Evolutionary conservation across 768 basidiomycete species (phyloP).

Genomic region (Termitomyces sp.): DNA sequence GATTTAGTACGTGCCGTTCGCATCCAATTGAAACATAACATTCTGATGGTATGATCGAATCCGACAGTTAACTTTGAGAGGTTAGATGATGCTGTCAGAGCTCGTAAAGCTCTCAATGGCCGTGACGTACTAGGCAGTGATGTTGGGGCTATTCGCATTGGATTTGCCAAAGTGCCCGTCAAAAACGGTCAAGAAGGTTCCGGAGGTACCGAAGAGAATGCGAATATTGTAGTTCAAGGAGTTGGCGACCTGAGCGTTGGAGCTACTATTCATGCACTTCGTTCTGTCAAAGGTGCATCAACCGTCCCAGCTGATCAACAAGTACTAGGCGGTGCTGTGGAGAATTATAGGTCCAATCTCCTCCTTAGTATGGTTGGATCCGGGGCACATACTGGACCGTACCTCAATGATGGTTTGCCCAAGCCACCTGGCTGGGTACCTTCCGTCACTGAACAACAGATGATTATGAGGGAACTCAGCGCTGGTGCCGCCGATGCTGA

Average conservation of each 20-base stretch:
- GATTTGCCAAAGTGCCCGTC: slow-evolving; percentile 94
- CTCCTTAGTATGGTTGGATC: slow-evolving; percentile 84
- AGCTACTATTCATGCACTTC: slow-evolving; percentile 81
- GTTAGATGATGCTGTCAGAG: slow-evolving; percentile 92
- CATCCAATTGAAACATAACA: slow-evolving; percentile 2
- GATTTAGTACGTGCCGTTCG: slow-evolving; percentile 54
- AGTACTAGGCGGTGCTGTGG: slow-evolving; percentile 83
- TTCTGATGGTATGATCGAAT: slow-evolving; percentile 9
- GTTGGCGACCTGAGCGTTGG: slow-evolving; percentile 83
- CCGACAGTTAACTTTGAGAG: slow-evolving; percentile 90
- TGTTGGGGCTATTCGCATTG: slow-evolving; percentile 94
- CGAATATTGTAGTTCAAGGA: slow-evolving; percentile 68
- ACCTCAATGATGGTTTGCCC: slow-evolving; percentile 46
- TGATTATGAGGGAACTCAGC: slow-evolving; percentile 93
- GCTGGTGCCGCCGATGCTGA: slow-evolving; percentile 74
- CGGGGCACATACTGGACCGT: slow-evolving; percentile 57
- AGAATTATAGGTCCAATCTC: slow-evolving; percentile 93
- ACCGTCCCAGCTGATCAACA: slow-evolving; percentile 93
- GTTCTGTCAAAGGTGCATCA: slow-evolving; percentile 86
- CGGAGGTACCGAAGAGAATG: slow-evolving; percentile 54
- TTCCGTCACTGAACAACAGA: slow-evolving; percentile 89
- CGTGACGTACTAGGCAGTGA: slow-evolving; percentile 95
- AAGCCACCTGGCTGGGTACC: slow-evolving; percentile 66
- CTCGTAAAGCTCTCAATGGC: slow-evolving; percentile 92
- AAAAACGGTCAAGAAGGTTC: slow-evolving; percentile 72